phyloP scores from a whole-genome alignment of 129 eudicot species.

The Logfia minima region DNA sequence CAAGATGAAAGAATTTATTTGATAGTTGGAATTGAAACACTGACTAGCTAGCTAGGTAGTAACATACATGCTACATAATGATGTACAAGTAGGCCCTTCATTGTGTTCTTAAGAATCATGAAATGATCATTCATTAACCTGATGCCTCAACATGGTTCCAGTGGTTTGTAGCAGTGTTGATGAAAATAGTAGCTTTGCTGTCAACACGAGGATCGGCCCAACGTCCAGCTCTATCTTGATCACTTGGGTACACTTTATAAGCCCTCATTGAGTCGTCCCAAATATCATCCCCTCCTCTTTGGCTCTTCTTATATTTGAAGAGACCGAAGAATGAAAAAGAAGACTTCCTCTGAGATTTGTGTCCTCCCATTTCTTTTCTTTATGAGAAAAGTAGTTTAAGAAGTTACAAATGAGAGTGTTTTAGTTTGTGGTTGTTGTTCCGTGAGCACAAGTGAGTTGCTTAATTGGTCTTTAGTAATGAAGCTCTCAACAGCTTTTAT shows the following conservation, averaged over 20 bases:
- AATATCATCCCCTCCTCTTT: conserved; percentile 6
- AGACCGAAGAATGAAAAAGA: conserved; percentile 29
- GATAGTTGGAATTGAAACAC: conserved; percentile 2
- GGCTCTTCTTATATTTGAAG: conserved; percentile 28
- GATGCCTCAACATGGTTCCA: conserved; percentile 35
- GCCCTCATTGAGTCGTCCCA: conserved; percentile 37
- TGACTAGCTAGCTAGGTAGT: conserved; percentile 1
- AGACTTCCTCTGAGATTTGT: conserved; percentile 24
- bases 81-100: conserved; percentile 8
- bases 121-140: neutral
- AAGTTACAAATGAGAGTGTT: neutral
- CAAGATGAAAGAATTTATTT: conserved; percentile 16
- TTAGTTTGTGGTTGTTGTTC: neutral
- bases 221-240: conserved; percentile 21
- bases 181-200: conserved; percentile 29
- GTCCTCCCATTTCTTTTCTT: conserved; percentile 23
- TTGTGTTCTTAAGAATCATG: no score
- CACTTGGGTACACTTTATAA: conserved; percentile 31
- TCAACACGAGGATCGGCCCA: conserved; percentile 29
- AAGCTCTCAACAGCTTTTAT: conserved; percentile 15
- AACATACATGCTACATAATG: conserved; percentile 6
- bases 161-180: conserved; percentile 27
- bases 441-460: neutral
- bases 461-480: neutral
- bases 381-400: neutral